Percentiles rank a stretch among this genome's conserved stretches.
Conservation (phyloP, 1,139 yeast species). For the Lodderomyces theae region DNA sequence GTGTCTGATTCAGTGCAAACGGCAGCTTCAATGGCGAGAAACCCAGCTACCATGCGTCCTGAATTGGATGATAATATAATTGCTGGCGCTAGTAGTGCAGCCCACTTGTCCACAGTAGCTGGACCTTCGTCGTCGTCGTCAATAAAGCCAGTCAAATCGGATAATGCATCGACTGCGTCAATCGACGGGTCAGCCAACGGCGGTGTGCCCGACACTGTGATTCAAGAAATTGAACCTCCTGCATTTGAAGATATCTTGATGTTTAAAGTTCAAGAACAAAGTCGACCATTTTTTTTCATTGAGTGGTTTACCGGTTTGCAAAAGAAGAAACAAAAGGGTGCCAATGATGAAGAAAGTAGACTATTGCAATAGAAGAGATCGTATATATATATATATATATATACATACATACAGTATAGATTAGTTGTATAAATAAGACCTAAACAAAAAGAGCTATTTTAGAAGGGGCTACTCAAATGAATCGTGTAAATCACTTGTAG, state of each 20-base stretch:
- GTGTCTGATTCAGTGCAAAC: constrained; percentile 22
- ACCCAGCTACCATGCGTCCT: constrained; percentile 32
- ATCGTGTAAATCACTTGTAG: no score
- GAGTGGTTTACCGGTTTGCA: constrained; percentile 4
- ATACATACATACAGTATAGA: neutral
- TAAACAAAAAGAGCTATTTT: no score
- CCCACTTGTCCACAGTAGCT: constrained; percentile 3
- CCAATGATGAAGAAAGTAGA: constrained; percentile 19
- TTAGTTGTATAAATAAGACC: no score
- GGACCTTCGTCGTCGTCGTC: constrained; percentile 18
- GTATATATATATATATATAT: no score
- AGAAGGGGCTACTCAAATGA: no score
- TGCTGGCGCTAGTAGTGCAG: constrained; percentile 9
- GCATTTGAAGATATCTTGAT: constrained; percentile 29
- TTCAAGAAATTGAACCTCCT: constrained; percentile 43
- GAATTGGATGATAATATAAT: constrained; percentile 16
- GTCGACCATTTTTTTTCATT: constrained; percentile 7
- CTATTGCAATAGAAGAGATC: constrained; percentile 12
- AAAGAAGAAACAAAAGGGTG: constrained; percentile 4
- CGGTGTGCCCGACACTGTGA: constrained; percentile 20
- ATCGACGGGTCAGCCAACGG: constrained; percentile 22
- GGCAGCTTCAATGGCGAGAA: constrained; percentile 41
- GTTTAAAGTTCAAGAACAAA: constrained; percentile 24
- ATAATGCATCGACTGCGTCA: constrained; percentile 19
- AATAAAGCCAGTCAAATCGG: constrained; percentile 12